Evolutionary conservation across 2,329 filamentous ascomycete genomes (phyloP).

Genomic region (Dothistroma septosporum): DNA sequence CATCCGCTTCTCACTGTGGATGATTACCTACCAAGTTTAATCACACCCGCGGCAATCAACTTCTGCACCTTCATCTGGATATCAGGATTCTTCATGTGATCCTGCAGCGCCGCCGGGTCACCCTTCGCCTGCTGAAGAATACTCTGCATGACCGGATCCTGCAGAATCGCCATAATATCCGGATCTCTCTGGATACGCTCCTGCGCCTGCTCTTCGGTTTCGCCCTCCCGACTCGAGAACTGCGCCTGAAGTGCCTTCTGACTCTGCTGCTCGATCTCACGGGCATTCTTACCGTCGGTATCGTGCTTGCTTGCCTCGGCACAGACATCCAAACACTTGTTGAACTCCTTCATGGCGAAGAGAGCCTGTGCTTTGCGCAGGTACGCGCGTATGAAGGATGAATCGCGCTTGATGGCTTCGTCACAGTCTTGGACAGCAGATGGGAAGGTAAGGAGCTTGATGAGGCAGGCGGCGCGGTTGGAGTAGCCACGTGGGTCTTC

Average conservation of each 20-base stretch:
- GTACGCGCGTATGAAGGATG: slow-evolving; percentile 91
- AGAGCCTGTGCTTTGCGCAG: slow-evolving; percentile 94
- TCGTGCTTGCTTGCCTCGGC: slow-evolving; percentile 76
- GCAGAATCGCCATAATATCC: slow-evolving; percentile 80
- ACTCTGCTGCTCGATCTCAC: slow-evolving; percentile 90
- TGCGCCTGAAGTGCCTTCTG: slow-evolving; percentile 89
- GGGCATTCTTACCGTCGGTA: slow-evolving; percentile 70
- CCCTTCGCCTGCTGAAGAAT: slow-evolving; percentile 94
- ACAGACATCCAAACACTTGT: slow-evolving; percentile 86
- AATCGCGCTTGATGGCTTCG: slow-evolving; percentile 82
- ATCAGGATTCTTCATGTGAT: slow-evolving; percentile 92
- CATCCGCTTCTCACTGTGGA: not conserved
- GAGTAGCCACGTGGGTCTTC: slow-evolving; percentile 91
- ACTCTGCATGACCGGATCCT: slow-evolving; percentile 95
- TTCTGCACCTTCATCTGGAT: slow-evolving; percentile 91
- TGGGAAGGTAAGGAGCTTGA: slow-evolving; percentile 95
- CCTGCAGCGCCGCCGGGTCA: slow-evolving; percentile 85
- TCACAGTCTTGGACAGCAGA: slow-evolving; percentile 91
- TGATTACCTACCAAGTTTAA: slow-evolving; percentile 42
- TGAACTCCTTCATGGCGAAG: slow-evolving; percentile 98
- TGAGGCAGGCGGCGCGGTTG: slow-evolving; percentile 93
- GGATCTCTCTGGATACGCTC: slow-evolving; percentile 70
- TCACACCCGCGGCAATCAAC: slow-evolving; percentile 86
- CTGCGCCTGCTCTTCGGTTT: slow-evolving; percentile 86
- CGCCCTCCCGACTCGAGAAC: slow-evolving; percentile 84